Evolutionary conservation across 2,329 filamentous ascomycete genomes (phyloP).

Genomic region (Calonectria henricotiae): DNA sequence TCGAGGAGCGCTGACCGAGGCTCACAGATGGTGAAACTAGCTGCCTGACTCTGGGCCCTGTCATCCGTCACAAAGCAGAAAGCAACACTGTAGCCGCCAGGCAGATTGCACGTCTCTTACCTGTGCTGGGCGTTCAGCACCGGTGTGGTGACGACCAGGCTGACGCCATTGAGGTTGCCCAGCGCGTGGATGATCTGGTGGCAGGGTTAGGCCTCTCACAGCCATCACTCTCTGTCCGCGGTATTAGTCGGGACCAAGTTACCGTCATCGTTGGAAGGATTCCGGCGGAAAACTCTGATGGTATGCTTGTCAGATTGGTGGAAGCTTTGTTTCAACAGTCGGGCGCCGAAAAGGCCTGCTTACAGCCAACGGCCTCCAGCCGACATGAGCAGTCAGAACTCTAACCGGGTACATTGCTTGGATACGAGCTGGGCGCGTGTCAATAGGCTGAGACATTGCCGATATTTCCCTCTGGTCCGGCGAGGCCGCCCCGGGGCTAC

Average conservation of each 20-base stretch:
- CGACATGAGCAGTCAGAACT: slow-evolving; percentile 21
- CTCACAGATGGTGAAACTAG: slow-evolving; percentile 47
- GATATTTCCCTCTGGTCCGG: slow-evolving; percentile 24
- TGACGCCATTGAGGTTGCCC: slow-evolving; percentile 42
- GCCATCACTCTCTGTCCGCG: slow-evolving; percentile 33
- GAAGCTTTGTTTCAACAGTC: slow-evolving; percentile 34
- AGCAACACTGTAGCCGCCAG: slow-evolving; percentile 26
- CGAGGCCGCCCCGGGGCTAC: slow-evolving; percentile 7
- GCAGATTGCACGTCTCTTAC: slow-evolving; percentile 43
- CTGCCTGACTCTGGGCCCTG: slow-evolving; percentile 42
- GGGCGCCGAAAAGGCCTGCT: slow-evolving; percentile 16
- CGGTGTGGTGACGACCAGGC: slow-evolving; percentile 11
- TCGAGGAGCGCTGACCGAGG: slow-evolving; percentile 39
- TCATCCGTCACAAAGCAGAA: slow-evolving; percentile 37
- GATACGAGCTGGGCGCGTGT: slow-evolving; percentile 31
- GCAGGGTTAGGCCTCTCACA: slow-evolving; percentile 37
- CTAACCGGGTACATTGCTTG: slow-evolving; percentile 14
- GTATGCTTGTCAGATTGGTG: slow-evolving; percentile 38
- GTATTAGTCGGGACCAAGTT: slow-evolving; percentile 33
- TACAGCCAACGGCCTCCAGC: not conserved
- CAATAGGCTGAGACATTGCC: slow-evolving; percentile 32
- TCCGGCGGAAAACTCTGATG: slow-evolving; percentile 1
- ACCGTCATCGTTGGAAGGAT: slow-evolving; percentile 37
- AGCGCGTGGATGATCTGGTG: slow-evolving; percentile 35
- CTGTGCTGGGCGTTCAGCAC: slow-evolving; percentile 33